phyloP scores from a whole-genome alignment of 108 stramenopile species.

The Skeletonema potamos region DNA sequence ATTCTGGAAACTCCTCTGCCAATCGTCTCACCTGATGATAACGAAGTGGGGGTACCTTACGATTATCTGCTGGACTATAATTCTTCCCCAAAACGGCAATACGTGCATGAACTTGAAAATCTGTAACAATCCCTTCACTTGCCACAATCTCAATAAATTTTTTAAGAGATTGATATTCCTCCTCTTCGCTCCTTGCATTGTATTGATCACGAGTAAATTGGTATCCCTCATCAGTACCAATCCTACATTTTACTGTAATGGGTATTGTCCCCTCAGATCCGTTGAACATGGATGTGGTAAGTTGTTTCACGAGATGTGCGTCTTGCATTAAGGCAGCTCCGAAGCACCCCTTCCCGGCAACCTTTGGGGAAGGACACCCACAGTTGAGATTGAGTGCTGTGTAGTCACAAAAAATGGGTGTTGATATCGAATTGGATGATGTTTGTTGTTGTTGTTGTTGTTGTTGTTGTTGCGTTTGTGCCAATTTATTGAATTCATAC shows the following conservation, averaged over 20 bases:
- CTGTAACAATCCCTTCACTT: slow-evolving; percentile 75
- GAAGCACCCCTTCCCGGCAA: slow-evolving; percentile 96
- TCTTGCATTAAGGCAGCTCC: slow-evolving; percentile 98
- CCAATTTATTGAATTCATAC: slow-evolving; percentile 62
- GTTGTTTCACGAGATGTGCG: slow-evolving; percentile 81
- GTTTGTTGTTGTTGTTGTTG: background rate
- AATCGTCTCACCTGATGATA: slow-evolving; percentile 79
- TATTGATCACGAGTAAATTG: slow-evolving; percentile 50
- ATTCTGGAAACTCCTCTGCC: slow-evolving; percentile 77
- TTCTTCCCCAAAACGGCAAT: slow-evolving; percentile 91
- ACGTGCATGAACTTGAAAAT: slow-evolving; percentile 96
- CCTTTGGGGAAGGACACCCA: slow-evolving; percentile 97
- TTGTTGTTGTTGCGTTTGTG: slow-evolving; percentile 15
- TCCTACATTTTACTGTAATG: slow-evolving; percentile 96
- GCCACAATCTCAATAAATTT: slow-evolving; percentile 89
- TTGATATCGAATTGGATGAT: no score
- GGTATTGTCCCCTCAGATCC: slow-evolving; percentile 69
- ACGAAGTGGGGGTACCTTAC: slow-evolving; percentile 92
- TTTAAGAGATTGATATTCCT: slow-evolving; percentile 78
- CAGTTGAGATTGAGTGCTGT: slow-evolving; percentile 98
- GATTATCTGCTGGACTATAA: slow-evolving; percentile 95
- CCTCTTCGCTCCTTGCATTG: slow-evolving; percentile 71
- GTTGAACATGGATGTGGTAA: slow-evolving; percentile 70
- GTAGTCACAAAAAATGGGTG: slow-evolving; percentile 76
- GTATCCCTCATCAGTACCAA: slow-evolving; percentile 76